Evolutionary conservation across 306 rosid genomes (phyloP).

Genomic region (Canavalia gladiata): DNA sequence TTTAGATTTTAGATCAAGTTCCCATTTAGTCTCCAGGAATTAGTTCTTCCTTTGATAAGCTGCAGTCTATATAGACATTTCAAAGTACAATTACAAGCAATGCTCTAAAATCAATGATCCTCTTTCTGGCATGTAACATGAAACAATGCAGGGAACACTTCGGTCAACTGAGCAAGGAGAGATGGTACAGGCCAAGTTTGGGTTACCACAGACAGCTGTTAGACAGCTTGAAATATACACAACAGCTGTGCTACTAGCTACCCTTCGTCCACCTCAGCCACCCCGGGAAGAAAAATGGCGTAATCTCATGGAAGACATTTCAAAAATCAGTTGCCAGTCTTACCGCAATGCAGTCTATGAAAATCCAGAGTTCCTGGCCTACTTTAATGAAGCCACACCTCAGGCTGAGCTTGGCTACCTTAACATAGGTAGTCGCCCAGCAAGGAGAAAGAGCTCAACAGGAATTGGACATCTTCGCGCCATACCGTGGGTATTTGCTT

Average conservation of each 20-base stretch:
- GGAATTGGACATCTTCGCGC: slow-evolving; percentile 95
- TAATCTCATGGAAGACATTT: slow-evolving; percentile 89
- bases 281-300: slow-evolving; percentile 94
- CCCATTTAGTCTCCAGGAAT: slow-evolving; percentile 1
- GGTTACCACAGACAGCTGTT: slow-evolving; percentile 85
- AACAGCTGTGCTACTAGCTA: slow-evolving; percentile 93
- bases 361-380: slow-evolving; percentile 84
- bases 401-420: slow-evolving; percentile 96
- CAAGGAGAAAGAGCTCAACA: slow-evolving; percentile 74
- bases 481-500: slow-evolving; percentile 93
- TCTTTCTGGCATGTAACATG: neutral
- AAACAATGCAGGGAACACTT: slow-evolving; percentile 72
- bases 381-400: slow-evolving; percentile 96
- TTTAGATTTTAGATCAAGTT: slow-evolving; percentile 9
- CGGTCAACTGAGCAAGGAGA: slow-evolving; percentile 96
- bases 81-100: neutral
- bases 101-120: slow-evolving; percentile 21
- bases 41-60: neutral
- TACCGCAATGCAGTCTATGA: slow-evolving; percentile 83
- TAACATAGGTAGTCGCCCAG: slow-evolving; percentile 93
- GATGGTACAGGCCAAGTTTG: slow-evolving; percentile 94
- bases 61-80: slow-evolving; percentile 1
- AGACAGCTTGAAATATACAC: slow-evolving; percentile 97
- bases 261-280: slow-evolving; percentile 80
- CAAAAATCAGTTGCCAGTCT: slow-evolving; percentile 74